These are phyloP conservation scores for Rhamnella rubrinervis DNA, from an alignment of 331 rosid species.

Conservation along the genomic window DNA sequence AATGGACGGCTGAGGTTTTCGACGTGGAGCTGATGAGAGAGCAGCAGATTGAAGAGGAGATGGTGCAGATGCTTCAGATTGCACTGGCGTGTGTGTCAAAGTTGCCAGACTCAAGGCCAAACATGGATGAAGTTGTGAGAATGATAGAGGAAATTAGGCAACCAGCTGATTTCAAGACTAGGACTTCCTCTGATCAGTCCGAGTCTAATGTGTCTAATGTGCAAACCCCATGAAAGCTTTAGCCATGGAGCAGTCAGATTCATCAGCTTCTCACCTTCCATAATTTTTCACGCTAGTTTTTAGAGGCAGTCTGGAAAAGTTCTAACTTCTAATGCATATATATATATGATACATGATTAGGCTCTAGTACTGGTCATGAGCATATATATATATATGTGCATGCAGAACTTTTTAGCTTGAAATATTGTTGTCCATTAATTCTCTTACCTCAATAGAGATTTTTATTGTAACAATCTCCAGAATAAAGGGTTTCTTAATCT, in stretches of 20 bases:
- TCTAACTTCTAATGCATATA: not conserved
- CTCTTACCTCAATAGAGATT: no score
- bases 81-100: slow-evolving; percentile 61
- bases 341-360: no score
- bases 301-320: not conserved
- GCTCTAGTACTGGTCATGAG: no score
- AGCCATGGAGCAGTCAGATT: not conserved
- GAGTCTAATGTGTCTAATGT: slow-evolving; percentile 34
- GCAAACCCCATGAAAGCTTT: slow-evolving; percentile 49
- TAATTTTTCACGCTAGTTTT: not conserved
- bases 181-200: slow-evolving; percentile 54
- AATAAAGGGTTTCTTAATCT: no score
- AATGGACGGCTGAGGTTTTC: slow-evolving; percentile 88
- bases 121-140: slow-evolving; percentile 47
- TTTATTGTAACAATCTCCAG: no score
- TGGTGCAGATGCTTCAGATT: slow-evolving; percentile 88
- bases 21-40: slow-evolving; percentile 69
- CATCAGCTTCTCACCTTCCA: not conserved
- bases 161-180: slow-evolving; percentile 36
- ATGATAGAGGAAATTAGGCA: slow-evolving; percentile 66
- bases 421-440: no score
- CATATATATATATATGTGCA: no score
- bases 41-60: slow-evolving; percentile 65
- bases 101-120: slow-evolving; percentile 63
- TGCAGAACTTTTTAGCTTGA: no score